A percentile compares a stretch with the other conserved stretches of the same genome.
phyloP scores from a whole-genome alignment of 2,329 filamentous ascomycete species.

The Allantophomopsis lycopodina region DNA sequence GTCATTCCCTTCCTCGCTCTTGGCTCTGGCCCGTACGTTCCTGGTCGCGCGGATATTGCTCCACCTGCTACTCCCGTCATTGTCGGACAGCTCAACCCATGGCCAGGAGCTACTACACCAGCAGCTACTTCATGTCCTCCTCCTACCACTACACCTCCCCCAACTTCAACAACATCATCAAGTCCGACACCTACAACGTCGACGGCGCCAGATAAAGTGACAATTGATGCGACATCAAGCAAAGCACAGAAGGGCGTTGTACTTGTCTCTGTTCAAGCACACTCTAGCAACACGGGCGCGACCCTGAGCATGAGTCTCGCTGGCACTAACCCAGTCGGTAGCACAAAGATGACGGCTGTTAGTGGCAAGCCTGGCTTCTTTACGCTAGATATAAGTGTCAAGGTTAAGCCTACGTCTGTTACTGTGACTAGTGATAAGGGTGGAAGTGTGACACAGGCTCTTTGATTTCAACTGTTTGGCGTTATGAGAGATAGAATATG shows the following conservation, averaged over 20 bases:
- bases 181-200: neutral
- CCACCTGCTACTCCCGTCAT: constrained; percentile 4
- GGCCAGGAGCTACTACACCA: constrained; percentile 4
- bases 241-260: constrained; percentile 2
- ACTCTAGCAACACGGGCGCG: neutral
- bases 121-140: constrained; percentile 2
- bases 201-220: constrained; percentile 2
- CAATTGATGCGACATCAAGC: constrained; percentile 2
- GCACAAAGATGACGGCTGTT: neutral
- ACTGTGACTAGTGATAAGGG: neutral
- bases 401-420: neutral
- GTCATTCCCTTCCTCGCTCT: constrained; percentile 18
- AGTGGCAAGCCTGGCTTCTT: neutral
- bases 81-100: constrained; percentile 24
- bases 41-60: constrained; percentile 6
- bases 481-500: too few relatives aligned
- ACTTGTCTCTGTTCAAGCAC: constrained; percentile 3
- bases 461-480: neutral
- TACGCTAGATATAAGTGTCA: neutral
- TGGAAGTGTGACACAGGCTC: neutral
- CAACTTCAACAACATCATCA: neutral
- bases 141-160: neutral
- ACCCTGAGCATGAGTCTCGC: neutral
- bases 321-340: neutral
- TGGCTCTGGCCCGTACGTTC: constrained; percentile 15